Evolutionary conservation across 495 filamentous ascomycete species (phyloP), one percentile per base, ranked within the genome.

Genomic region (Hamigera avellanea): DNA sequence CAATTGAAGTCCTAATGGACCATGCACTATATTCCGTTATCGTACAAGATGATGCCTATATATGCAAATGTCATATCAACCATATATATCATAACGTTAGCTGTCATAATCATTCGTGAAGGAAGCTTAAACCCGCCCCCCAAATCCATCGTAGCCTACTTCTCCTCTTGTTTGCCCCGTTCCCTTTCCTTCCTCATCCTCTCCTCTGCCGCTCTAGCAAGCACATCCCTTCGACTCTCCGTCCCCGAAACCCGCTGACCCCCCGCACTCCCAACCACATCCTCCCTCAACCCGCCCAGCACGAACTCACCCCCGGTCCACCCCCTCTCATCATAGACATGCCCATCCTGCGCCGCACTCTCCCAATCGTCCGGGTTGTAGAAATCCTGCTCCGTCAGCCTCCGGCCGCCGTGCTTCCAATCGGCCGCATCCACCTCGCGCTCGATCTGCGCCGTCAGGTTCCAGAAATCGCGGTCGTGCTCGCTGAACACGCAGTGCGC

Each of bases 261-360:
- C n/a, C n/a, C n/a, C n/a, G n/a, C 61, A 33, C 13, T 49, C 37
- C 37, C 41, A 33, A 28, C 45, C 9, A 35, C 49, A 40, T 54
- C 54, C 3, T 48, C 49, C 12, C 55, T 50, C 8, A 57, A 59
- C 3, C 73, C 71, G 28, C 89, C 88, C 21, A 95, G 70, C 31
- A 85, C 81, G 62, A 82, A 95, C 61, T 81, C 76, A 2, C 89
- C 91, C 7, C 91, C 91, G 0, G 66, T 75, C 91, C 89, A 94
- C 0, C 84, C 86, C 12, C 79, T 79, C 56, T 83, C 75, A 61
- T 93, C 86, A 44, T 75, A 62, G 30, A 75, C 61, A 32, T 73
- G 69, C 42, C 73, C 76, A 19, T 69, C 76, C 30, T 41, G 44
- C 26, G 52, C 45, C 18, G 43, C 54, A 13, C 44, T 41, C 44